Evolutionary conservation across 768 basidiomycete species (phyloP).

Genomic region (Cubamyces lactineus): DNA sequence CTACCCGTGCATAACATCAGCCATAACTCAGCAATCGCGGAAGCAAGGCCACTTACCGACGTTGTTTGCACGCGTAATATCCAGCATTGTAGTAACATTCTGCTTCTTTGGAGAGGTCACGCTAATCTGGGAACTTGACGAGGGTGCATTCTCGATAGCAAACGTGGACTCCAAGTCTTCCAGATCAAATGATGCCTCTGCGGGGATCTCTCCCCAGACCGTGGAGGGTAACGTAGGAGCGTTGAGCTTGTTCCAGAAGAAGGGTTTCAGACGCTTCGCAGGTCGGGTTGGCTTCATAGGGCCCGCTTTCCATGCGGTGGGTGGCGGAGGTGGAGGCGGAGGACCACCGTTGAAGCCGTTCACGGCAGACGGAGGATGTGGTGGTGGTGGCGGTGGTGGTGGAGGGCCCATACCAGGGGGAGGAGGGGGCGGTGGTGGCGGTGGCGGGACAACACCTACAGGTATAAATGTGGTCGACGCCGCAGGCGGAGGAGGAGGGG

Average conservation of each 20-base stretch:
- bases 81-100: conserved; percentile 70
- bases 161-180: conserved; percentile 79
- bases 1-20: conserved; percentile 39
- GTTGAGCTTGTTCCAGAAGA: conserved; percentile 90
- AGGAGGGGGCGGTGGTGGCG: conserved; percentile 33
- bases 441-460: conserved; percentile 41
- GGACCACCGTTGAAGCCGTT: conserved; percentile 34
- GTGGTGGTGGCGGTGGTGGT: conserved; percentile 26
- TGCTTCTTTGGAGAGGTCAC: conserved; percentile 52
- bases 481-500: conserved; percentile 24
- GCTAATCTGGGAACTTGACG: conserved; percentile 46
- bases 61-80: conserved; percentile 84
- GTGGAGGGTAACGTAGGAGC: conserved; percentile 47
- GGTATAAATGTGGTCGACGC: conserved; percentile 26
- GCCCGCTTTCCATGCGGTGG: conserved; percentile 29
- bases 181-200: conserved; percentile 53
- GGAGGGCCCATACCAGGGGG: conserved; percentile 24
- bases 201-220: conserved; percentile 70
- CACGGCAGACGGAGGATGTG: conserved; percentile 21
- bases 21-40: background rate
- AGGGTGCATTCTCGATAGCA: conserved; percentile 51
- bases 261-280: conserved; percentile 72
- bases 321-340: conserved; percentile 45
- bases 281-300: conserved; percentile 42
- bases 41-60: conserved; percentile 53